A percentile compares a stretch with the other conserved stretches of the same genome.
These are phyloP conservation scores for Chlorella sp. DNA, from an alignment of 139 green algal genomes.

Conservation along the genomic window DNA sequence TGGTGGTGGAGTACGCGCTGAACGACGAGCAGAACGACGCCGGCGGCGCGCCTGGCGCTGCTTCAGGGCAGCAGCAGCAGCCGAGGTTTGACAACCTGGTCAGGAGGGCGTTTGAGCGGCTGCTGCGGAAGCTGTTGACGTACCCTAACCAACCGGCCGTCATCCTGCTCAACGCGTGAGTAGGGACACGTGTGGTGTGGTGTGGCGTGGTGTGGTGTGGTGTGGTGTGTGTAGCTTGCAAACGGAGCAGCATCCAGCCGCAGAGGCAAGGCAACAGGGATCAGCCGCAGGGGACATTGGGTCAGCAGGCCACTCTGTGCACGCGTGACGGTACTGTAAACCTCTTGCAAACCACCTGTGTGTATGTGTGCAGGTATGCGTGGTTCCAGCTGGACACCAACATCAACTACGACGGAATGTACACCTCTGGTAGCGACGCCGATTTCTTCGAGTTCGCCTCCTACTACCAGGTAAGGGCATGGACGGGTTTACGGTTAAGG, in stretches of 20 bases:
- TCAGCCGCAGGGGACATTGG: too few relatives aligned
- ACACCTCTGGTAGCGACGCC: background rate
- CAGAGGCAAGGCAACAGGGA: too few relatives aligned
- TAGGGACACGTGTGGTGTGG: background rate
- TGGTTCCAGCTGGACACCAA: background rate
- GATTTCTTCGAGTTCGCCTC: conserved; percentile 8
- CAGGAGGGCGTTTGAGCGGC: conserved; percentile 29
- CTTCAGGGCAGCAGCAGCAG: too few relatives aligned
- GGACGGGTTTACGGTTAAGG: too few relatives aligned
- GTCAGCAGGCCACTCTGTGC: too few relatives aligned
- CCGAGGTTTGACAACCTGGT: background rate
- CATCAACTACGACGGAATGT: background rate
- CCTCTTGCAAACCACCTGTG: background rate
- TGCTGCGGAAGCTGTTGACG: conserved; percentile 37
- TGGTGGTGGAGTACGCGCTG: conserved; percentile 32
- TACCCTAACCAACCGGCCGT: conserved; percentile 32
- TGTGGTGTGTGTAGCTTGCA: too few relatives aligned
- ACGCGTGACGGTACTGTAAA: too few relatives aligned
- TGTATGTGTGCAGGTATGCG: conserved; percentile 1
- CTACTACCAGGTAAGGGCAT: conserved; percentile 6
- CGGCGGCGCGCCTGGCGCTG: too few relatives aligned
- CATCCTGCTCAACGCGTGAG: conserved; percentile 21
- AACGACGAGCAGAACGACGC: conserved; percentile 23
- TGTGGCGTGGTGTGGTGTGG: too few relatives aligned
- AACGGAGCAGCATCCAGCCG: too few relatives aligned